Evolutionary conservation across 129 eudicot genomes (phyloP).

Genomic region (Silybum marianum): DNA sequence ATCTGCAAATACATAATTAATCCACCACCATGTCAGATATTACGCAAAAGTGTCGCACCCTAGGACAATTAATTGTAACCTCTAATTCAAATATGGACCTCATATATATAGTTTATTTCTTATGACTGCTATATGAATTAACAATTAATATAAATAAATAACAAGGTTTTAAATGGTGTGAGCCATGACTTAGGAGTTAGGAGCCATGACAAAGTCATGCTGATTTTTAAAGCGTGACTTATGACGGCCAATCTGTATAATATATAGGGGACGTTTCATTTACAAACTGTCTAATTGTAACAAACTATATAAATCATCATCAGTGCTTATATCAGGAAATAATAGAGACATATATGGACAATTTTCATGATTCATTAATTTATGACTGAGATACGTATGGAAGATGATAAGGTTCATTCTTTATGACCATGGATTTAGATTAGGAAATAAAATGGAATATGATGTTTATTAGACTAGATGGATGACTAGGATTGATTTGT

Average conservation of each 20-base stretch:
- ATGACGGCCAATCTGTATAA: neutral
- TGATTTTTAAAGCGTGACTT: neutral
- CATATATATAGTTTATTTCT: neutral
- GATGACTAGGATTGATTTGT: too few species aligned
- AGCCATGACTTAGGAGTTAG: neutral
- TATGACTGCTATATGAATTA: neutral
- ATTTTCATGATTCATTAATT: too few species aligned
- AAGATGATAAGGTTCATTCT: too few species aligned
- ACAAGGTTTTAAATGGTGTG: neutral
- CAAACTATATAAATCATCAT: too few species aligned
- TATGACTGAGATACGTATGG: too few species aligned
- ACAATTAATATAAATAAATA: neutral
- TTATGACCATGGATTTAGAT: too few species aligned
- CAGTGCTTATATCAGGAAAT: too few species aligned
- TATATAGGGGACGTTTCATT: too few species aligned
- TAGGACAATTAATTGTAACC: neutral
- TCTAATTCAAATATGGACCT: neutral
- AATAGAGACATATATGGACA: too few species aligned
- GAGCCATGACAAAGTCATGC: neutral
- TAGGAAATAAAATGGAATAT: too few species aligned
- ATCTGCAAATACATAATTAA: constrained; percentile 44
- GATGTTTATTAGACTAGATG: too few species aligned
- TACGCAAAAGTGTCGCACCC: neutral
- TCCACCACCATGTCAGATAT: neutral
- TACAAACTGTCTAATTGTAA: too few species aligned